phyloP scores from a whole-genome alignment of 1,284 basidiomycete genomes.

The Pseudozyma hubeiensis region DNA sequence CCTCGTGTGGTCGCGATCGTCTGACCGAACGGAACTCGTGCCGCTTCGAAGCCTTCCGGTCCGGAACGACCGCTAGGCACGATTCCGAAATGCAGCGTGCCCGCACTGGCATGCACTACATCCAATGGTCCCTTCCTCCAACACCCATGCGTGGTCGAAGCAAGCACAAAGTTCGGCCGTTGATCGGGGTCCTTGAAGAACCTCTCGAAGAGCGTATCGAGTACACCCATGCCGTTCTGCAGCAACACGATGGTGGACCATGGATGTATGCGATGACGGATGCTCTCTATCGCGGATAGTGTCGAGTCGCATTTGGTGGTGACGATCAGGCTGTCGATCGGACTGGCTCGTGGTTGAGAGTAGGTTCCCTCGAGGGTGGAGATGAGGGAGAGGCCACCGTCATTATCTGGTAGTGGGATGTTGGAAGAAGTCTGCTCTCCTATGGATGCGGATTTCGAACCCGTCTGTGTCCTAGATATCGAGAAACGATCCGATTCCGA shows the following conservation, averaged over 20 bases:
- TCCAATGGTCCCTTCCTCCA: conserved; percentile 72
- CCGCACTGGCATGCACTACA: conserved; percentile 80
- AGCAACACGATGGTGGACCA: conserved; percentile 86
- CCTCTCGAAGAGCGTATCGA: conserved; percentile 79
- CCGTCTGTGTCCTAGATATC: conserved; percentile 30
- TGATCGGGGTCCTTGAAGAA: conserved; percentile 79
- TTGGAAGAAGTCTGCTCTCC: conserved; percentile 24
- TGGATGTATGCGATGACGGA: conserved; percentile 77
- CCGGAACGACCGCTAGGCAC: conserved; percentile 74
- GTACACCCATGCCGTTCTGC: conserved; percentile 90
- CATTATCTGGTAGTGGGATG: conserved; percentile 36
- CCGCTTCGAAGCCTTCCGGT: conserved; percentile 22
- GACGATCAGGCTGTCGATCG: conserved; percentile 75
- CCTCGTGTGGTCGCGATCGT: conserved; percentile 16
- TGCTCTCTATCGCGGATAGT: conserved; percentile 73
- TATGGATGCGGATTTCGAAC: conserved; percentile 12
- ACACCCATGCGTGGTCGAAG: conserved; percentile 84
- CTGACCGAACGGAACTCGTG: conserved; percentile 28
- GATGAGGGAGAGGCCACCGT: conserved; percentile 46
- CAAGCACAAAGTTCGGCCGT: conserved; percentile 87
- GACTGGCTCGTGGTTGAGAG: conserved; percentile 36
- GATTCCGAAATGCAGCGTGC: conserved; percentile 81
- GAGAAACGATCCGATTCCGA: conserved; percentile 13
- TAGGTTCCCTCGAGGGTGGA: conserved; percentile 29
- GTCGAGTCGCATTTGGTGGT: conserved; percentile 83